Conservation (phyloP, 2,329 filamentous ascomycete species). For the Beauveria caledonica region DNA sequence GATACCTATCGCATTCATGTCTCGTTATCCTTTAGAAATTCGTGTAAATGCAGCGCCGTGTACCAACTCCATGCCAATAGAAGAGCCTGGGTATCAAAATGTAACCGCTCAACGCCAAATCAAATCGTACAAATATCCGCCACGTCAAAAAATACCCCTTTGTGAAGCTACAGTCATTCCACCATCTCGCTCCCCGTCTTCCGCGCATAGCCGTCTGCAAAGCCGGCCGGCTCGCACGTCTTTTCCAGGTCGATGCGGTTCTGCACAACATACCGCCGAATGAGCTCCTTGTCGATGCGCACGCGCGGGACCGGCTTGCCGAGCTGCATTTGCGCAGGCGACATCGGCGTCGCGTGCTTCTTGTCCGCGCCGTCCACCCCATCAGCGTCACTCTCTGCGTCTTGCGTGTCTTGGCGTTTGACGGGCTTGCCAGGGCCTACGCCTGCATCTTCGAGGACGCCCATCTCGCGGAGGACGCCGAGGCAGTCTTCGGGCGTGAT, state of each 20-base stretch:
- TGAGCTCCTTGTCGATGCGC: constrained; percentile 42
- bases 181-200: constrained; percentile 26
- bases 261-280: constrained; percentile 58
- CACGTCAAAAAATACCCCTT: background rate
- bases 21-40: background rate
- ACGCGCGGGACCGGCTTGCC: constrained; percentile 34
- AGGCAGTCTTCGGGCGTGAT: constrained; percentile 82
- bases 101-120: background rate
- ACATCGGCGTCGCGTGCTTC: constrained; percentile 13
- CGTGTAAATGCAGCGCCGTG: background rate
- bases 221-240: constrained; percentile 66
- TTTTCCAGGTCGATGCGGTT: constrained; percentile 56
- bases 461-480: constrained; percentile 71
- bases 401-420: constrained; percentile 16
- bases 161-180: background rate
- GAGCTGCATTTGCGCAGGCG: constrained; percentile 4
- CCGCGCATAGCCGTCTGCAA: constrained; percentile 58
- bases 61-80: background rate
- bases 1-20: background rate
- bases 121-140: background rate
- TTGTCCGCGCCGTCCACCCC: constrained; percentile 13
- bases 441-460: constrained; percentile 53
- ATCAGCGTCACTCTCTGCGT: constrained; percentile 17
- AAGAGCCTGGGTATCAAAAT: constrained; percentile 1
- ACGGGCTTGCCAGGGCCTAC: constrained; percentile 33